Conservation (phyloP, 2,329 filamentous ascomycete species). For the Polychaeton citri region DNA sequence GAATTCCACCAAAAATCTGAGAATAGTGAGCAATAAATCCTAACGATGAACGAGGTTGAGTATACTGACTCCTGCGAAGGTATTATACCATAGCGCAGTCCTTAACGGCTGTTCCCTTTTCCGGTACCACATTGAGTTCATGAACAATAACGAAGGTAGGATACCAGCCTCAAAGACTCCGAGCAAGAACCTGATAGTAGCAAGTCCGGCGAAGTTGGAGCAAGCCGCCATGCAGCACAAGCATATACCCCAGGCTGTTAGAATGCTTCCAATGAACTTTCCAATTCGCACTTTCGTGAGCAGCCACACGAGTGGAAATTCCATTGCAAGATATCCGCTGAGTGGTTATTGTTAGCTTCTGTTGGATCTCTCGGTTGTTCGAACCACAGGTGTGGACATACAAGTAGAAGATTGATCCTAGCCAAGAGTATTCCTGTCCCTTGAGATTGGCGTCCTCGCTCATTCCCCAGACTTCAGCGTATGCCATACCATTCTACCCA, state of each 20-base stretch:
- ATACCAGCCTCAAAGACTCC: constrained; percentile 23
- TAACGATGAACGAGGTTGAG: too few species aligned
- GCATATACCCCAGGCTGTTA: constrained; percentile 30
- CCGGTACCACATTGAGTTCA: constrained; percentile 15
- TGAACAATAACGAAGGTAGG: constrained; percentile 24
- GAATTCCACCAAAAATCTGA: constrained; percentile 46
- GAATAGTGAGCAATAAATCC: too few species aligned
- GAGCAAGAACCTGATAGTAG: constrained; percentile 23
- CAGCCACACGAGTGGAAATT: constrained; percentile 31
- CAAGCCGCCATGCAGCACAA: constrained; percentile 30
- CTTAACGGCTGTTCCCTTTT: constrained; percentile 37
- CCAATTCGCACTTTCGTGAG: constrained; percentile 33
- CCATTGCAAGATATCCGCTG: constrained; percentile 33
- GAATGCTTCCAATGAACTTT: constrained; percentile 30
- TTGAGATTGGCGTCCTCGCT: constrained; percentile 33
- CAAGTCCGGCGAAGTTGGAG: constrained; percentile 26
- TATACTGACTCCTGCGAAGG: constrained; percentile 48
- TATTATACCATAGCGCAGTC: constrained; percentile 43
- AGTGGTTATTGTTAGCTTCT: too few species aligned
- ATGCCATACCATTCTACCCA: constrained; percentile 27
- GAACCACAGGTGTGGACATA: too few species aligned
- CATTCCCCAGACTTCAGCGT: constrained; percentile 37
- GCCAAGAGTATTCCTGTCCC: constrained; percentile 40
- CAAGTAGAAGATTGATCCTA: constrained; percentile 36
- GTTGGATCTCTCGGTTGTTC: too few species aligned